Base-by-base conservation (phyloP, 345 rosid species). In the Rhodomyrtus tomentosa region DNA sequence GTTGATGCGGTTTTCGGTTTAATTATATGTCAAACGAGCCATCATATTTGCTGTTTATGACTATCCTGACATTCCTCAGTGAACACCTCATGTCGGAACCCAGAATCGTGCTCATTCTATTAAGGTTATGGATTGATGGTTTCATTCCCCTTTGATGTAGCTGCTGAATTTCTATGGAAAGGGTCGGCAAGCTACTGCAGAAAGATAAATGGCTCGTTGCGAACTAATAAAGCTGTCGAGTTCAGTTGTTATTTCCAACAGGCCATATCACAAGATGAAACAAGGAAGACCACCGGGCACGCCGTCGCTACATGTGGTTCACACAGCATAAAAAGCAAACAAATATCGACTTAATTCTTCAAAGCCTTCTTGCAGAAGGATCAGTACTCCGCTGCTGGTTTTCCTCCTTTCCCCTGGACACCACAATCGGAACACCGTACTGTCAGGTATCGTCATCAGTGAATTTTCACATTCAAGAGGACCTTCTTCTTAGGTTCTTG, bases 401-500 rank as follows among this genome's bases (percentile, higher is more conserved):
- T 85, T 36, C 86, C 86, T 25, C 86, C 83, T 74, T 85, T 85
- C 55, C 86, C 83, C 83, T 85, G 45, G 29, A 80, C 21, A 55
- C 32, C 48, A 80, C 53, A 24, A 45, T 27, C 48, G 22, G 76
- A 85, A 50, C 53, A 81, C 0, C 40, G 5, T 25, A 27, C 21
- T 24, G 85, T 68, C 53, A 68, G 22, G 11, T 82, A 38, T 9
- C 0, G 18, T 16, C 54, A 1, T 27, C 5, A 2, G n/a, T 5
- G 3, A 50, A 48, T 55, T 52, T 80, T 45, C 7, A 45, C 25
- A 10, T 7, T 36, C 38, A 48, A 0, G 15, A 7, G 2, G 45
- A 90, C 92, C 95, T 88, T 92, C 89, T 89, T 92, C 89, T 90
- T 92, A 24, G 92, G 86, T 54, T 88, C 91, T 83, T 84, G 86